Base-by-base conservation (phyloP, 805 yeast genomes). In the Suhomyces prunicola region DNA sequence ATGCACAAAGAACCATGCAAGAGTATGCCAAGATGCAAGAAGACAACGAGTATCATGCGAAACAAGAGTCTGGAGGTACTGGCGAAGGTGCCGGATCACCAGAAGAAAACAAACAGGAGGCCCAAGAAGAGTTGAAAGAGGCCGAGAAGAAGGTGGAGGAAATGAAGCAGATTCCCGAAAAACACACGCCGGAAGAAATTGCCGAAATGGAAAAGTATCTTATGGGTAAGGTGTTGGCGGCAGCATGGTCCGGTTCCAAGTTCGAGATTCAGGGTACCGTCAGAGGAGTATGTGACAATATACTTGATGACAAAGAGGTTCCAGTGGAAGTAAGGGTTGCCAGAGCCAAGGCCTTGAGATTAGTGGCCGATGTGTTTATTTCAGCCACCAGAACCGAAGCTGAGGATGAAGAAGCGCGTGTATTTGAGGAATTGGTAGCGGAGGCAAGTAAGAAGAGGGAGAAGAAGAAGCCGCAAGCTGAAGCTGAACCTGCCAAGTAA, bases 201-300 rank as follows among this genome's bases (percentile, higher is more conserved):
- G 90, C 89, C 2, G 87, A 85, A 55, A 79, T 85, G 75, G 93
- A 88, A 63, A 85, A 87, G 65, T 76, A 85, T 31, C 70, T 88
- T 58, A 84, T 87, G 77, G 94, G 93, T 19, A 88, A 88, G 66
- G 88, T 88, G 17, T 71, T 88, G 35, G 86, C 88, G 7, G 93
- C 92, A 2, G 94, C 94, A 7, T 88, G 96, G 96, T 83, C 84
- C 10, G 90, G 93, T 0, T 84, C 92, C 10, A 86, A 81, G 62
- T 87, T 84, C 64, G 96, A 88, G 66, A 88, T 88, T 50, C 87
- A 85, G 65, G 78, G 86, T 12, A 87, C 90, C 0, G 76, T 87
- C 50, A 80, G 89, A 58, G 82, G 78, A 10, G 94, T 88, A 10
- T 87, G 93, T 70, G 87, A 86, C 60, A 73, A 70, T 42, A 78